Percentiles rank a stretch among this genome's conserved stretches.
These are phyloP conservation scores for Xylaria intraflava DNA, from an alignment of 495 filamentous ascomycete species.

Conservation along the genomic window DNA sequence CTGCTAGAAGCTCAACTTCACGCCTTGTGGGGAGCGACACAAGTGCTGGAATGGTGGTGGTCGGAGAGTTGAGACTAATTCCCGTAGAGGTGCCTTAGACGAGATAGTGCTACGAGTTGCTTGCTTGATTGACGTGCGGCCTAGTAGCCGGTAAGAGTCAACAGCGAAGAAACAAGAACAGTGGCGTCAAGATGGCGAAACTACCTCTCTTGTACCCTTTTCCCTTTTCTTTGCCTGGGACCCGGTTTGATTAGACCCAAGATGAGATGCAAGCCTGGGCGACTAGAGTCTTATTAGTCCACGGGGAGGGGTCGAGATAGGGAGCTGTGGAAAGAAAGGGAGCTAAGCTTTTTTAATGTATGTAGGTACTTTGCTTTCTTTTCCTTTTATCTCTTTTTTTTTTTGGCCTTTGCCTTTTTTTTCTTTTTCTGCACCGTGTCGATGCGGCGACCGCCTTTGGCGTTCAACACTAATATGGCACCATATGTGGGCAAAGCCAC, in stretches of 20 bases:
- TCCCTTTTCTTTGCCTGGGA: slow-evolving; percentile 10
- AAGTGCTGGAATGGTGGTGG: slow-evolving; percentile 1
- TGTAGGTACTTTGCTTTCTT: background rate
- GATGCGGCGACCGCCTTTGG: slow-evolving; percentile 4
- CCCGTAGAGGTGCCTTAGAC: slow-evolving; percentile 11
- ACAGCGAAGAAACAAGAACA: slow-evolving; percentile 9
- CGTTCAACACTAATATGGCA: slow-evolving; percentile 6
- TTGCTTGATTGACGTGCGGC: slow-evolving; percentile 13
- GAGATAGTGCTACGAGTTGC: slow-evolving; percentile 6
- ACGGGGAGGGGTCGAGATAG: slow-evolving; percentile 13
- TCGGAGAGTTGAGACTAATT: slow-evolving; percentile 10
- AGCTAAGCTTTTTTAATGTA: background rate
- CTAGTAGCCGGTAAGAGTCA: slow-evolving; percentile 15
- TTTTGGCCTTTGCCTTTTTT: too few relatives aligned
- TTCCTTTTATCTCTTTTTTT: background rate
- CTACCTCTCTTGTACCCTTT: slow-evolving; percentile 13
- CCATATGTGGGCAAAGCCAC: slow-evolving; percentile 7
- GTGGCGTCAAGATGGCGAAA: slow-evolving; percentile 22
- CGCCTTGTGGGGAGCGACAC: background rate
- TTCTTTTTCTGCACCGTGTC: slow-evolving; percentile 10
- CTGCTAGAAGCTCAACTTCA: slow-evolving; percentile 1
- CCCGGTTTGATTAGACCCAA: slow-evolving; percentile 20
- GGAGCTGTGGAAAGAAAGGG: background rate
- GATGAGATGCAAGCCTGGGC: slow-evolving; percentile 1
- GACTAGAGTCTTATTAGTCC: slow-evolving; percentile 3